Evolutionary conservation across 176 grass and related monocot genomes (phyloP).

Genomic region (Pontederia paniculata): DNA sequence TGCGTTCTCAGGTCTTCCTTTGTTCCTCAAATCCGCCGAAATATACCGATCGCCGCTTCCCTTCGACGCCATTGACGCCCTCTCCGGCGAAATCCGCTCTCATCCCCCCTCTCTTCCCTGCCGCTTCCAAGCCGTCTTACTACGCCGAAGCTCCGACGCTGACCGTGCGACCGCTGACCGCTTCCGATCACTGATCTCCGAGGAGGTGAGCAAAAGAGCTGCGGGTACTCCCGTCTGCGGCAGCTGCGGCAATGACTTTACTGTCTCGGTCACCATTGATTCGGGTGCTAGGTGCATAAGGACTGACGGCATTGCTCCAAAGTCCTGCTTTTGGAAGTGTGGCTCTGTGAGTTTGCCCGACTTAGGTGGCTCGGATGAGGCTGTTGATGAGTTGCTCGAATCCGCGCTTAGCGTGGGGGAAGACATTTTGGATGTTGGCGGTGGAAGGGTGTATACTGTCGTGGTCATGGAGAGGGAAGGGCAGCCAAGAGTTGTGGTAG

Average conservation of each 20-base stretch:
- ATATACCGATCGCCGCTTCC: constrained; percentile 85
- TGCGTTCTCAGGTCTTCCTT: constrained; percentile 33
- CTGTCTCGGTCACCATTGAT: constrained; percentile 55
- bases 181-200: constrained; percentile 34
- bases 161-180: constrained; percentile 26
- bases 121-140: constrained; percentile 51
- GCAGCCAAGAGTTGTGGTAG: constrained; percentile 30
- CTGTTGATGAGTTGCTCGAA: constrained; percentile 62
- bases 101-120: constrained; percentile 43
- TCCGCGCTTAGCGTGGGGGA: constrained; percentile 17
- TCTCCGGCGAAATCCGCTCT: constrained; percentile 45
- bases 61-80: constrained; percentile 52
- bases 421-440: constrained; percentile 4
- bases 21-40: constrained; percentile 76
- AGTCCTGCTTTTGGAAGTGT: constrained; percentile 39
- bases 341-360: constrained; percentile 17
- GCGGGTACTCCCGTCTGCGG: constrained; percentile 2
- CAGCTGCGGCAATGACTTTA: constrained; percentile 24
- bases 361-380: constrained; percentile 28
- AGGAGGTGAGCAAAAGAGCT: constrained; percentile 19
- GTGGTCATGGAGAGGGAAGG: constrained; percentile 38
- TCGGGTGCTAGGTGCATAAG: constrained; percentile 21
- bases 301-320: neutral
- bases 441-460: constrained; percentile 52
- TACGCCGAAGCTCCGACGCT: constrained; percentile 15